Base-by-base conservation (phyloP, 352 stramenopile genomes). In the Pythium aquatile region DNA sequence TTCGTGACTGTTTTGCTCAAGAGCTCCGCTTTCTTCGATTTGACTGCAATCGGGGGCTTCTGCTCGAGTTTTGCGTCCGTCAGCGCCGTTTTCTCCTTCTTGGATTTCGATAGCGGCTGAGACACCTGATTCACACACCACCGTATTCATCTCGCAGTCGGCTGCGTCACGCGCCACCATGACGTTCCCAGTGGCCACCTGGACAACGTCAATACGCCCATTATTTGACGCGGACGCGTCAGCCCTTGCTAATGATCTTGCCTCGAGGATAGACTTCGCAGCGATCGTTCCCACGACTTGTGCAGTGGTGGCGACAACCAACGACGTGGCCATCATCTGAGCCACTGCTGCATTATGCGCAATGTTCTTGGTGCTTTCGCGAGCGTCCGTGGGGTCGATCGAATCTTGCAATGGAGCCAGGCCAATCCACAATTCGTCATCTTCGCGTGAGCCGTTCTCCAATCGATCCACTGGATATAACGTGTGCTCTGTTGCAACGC, bases 231-330 rank as follows among this genome's bases (percentile, higher is more conserved):
- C 16, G 4, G 35, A 42, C 35, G 10, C 11, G 8, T 24, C 20
- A 24, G 20, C 20, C 20, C 20, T 24, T 24, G 20, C 20, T 24
- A 24, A 24, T 29, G 44, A 13, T 24, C 20, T 51, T 29, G n/a
- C 20, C 4, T 24, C 10, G 9, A 55, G 47, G 1, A 26, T 10
- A 55, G 16, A 20, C 11, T 20, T 37, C 13, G 24, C 47, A n/a
- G 28, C 24, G 1, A 58, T 44, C 4, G 33, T 58, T 40, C 52
- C 29, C 14, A 58, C 33, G 16, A 58, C 52, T 46, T 58, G 52
- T 8, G 28, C 30, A 28, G 52, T 47, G 16, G 30, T 20, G 24
- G 52, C 32, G 14, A 44, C 6, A 4, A 46, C 20, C 4, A 58
- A 16, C 46, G 52, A 42, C 4, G 52, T 58, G 2, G 52, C 52